phyloP scores from a whole-genome alignment of 2,329 filamentous ascomycete species.

The Coniochaeta sp. region DNA sequence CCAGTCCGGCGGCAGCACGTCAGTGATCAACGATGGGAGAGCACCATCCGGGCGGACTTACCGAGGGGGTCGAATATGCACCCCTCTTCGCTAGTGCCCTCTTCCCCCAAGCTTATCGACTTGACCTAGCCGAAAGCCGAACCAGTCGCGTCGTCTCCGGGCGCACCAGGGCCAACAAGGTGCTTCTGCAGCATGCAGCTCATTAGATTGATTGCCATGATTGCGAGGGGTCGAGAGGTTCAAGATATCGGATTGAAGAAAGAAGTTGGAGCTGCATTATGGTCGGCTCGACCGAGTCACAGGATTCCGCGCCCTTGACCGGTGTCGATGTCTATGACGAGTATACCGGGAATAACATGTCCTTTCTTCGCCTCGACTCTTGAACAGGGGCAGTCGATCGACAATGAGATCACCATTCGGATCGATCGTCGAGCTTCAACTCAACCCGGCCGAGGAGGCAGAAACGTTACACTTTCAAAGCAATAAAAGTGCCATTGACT shows the following conservation, averaged over 20 bases:
- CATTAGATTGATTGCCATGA: no score
- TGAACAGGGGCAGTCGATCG: background rate
- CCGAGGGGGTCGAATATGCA: background rate
- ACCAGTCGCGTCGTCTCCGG: slow-evolving; percentile 6
- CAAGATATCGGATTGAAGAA: no score
- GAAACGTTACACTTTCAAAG: background rate
- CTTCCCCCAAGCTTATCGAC: background rate
- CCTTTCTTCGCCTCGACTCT: background rate
- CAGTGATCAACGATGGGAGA: no score
- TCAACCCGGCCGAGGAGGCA: background rate
- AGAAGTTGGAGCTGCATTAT: no score
- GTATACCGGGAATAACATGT: background rate
- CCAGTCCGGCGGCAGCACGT: background rate
- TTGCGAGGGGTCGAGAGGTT: background rate
- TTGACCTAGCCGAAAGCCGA: slow-evolving; percentile 1
- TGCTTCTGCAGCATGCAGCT: background rate
- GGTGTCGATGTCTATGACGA: background rate
- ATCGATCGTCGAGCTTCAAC: background rate
- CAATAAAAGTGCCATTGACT: no score
- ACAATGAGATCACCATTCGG: background rate
- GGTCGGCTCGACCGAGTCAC: no score
- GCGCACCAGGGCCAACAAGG: no score
- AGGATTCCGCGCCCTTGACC: no score
- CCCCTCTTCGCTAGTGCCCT: background rate
- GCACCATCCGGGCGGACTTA: background rate